A percentile compares a stretch with the other conserved stretches of the same genome.
phyloP scores from a whole-genome alignment of 306 rosid species.

The Pterocarpus santalinus region DNA sequence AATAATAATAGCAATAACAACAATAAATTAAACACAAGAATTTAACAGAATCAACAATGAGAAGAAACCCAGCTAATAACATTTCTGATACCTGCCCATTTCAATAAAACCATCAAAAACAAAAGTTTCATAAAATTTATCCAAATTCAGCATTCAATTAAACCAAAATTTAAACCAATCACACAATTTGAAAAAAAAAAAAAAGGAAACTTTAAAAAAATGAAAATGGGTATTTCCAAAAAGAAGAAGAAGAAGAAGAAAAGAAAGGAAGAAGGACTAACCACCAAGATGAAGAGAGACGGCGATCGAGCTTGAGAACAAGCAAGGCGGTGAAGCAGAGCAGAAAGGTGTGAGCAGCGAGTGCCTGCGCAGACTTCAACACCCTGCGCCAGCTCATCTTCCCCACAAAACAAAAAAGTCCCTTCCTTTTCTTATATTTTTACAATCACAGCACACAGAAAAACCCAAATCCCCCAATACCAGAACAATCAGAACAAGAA shows the following conservation, averaged over 20 bases:
- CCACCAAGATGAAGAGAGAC: constrained; percentile 88
- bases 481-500: not conserved
- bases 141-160: constrained; percentile 36
- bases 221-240: not conserved
- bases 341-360: constrained; percentile 82
- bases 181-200: not conserved
- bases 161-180: constrained; percentile 23
- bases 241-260: not conserved
- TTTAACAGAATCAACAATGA: constrained; percentile 1
- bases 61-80: not conserved
- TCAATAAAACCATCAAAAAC: constrained; percentile 27
- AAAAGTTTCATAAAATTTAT: not conserved
- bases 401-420: not conserved
- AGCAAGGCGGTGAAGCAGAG: constrained; percentile 86
- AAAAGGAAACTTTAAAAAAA: no score
- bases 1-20: not conserved
- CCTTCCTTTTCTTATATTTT: not conserved
- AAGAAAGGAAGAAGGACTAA: constrained; percentile 42
- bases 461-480: constrained; percentile 22
- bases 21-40: not conserved
- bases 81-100: constrained; percentile 28
- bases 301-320: constrained; percentile 90
- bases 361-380: constrained; percentile 86
- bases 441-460: constrained; percentile 17
- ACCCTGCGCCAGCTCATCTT: constrained; percentile 94